phyloP scores from a whole-genome alignment of 768 basidiomycete species.

The Pleurotus sapidus region DNA sequence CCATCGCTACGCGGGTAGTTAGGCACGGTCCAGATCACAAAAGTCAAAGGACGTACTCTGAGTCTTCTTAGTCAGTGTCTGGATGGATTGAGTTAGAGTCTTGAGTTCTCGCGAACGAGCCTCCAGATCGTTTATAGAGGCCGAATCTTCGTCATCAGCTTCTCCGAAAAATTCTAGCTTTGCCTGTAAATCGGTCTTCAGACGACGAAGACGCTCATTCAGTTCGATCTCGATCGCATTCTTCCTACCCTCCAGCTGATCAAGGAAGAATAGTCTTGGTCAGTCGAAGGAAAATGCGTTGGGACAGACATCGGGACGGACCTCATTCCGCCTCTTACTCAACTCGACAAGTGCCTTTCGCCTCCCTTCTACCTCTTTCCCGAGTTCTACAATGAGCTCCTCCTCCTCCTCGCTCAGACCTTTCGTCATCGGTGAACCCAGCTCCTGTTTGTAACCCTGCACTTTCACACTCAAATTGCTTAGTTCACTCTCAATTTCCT shows the following conservation, averaged over 20 bases:
- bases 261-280: background rate
- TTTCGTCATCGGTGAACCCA: slow-evolving; percentile 71
- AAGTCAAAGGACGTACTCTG: slow-evolving; percentile 40
- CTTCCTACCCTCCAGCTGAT: slow-evolving; percentile 70
- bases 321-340: slow-evolving; percentile 67
- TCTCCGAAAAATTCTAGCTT: slow-evolving; percentile 79
- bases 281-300: background rate
- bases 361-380: slow-evolving; percentile 72
- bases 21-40: background rate
- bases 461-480: slow-evolving; percentile 58
- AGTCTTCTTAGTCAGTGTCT: slow-evolving; percentile 57
- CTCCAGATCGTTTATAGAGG: slow-evolving; percentile 66
- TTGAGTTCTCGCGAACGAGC: slow-evolving; percentile 67
- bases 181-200: slow-evolving; percentile 71
- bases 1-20: slow-evolving; percentile 45
- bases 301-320: slow-evolving; percentile 27
- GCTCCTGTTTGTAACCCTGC: slow-evolving; percentile 63
- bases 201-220: slow-evolving; percentile 81
- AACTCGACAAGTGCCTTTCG: slow-evolving; percentile 71
- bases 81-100: slow-evolving; percentile 63
- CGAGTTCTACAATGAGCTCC: slow-evolving; percentile 57
- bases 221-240: slow-evolving; percentile 89
- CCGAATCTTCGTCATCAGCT: slow-evolving; percentile 48
- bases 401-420: slow-evolving; percentile 76
- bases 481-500: slow-evolving; percentile 74